Base-by-base conservation (phyloP, 345 rosid genomes). In the Luvunga scandens region DNA sequence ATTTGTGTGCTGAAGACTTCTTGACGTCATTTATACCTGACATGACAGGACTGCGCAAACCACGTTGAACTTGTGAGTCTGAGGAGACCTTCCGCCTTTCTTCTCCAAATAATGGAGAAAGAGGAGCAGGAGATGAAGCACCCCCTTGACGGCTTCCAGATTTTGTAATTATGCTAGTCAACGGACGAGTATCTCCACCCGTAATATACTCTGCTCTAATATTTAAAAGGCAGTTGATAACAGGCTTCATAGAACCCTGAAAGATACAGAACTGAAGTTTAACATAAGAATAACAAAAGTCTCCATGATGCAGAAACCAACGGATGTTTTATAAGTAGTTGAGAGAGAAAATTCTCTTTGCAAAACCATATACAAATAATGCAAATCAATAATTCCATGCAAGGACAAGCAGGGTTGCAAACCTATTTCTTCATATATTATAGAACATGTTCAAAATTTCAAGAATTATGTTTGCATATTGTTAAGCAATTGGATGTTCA, bases 221-320 rank as follows among this genome's bases (percentile, higher is more conserved):
- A 36, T 68, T 67, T 76, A 84, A 68, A 79, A 91, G 89, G 77
- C 89, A 85, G 79, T 83, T 83, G 39, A 88, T 81, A 28, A 91
- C 91, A 10, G 81, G 53, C 81, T 84, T 86, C 89, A 89, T 70
- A 30, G 90, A 80, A 59, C 90, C 95, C 95, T 91, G 76, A 67
- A 82, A 45, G 33, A 73, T 66, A 64, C 42, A 77, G 56, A 78
- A 55, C 21, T 81, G 31, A 77, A 48, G 5, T 72, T 21, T 57
- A 9, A 45, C 72, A 56, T 28, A 75, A 31, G 53, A 75, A 19
- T 33, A 50, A 66, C 14, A 64, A 68, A 42, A 31, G 9, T 16
- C 68, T 30, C 57, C 25, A 61, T 6, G 68, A 19, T 0, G 53
- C 30, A 27, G 9, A 74, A 39, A 74, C 59, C 68, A 73, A 74